phyloP scores from a whole-genome alignment of 2,329 filamentous ascomycete species.

The Alternaria conjuncta region DNA sequence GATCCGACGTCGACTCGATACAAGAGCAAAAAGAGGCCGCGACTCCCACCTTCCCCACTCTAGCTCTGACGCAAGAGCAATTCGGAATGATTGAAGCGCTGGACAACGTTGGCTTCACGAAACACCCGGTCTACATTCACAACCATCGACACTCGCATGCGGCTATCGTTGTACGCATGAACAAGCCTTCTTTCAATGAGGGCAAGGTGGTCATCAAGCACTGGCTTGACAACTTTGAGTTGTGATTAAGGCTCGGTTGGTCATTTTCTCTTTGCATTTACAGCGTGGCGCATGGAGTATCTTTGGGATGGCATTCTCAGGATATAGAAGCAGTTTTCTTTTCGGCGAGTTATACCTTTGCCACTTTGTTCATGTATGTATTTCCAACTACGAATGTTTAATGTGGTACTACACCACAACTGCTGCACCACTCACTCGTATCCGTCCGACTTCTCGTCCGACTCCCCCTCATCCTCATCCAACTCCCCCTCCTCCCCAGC shows the following conservation, averaged over 20 bases:
- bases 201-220: conserved; percentile 79
- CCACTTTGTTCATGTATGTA: not conserved
- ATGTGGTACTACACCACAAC: not conserved
- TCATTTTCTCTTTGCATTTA: conserved; percentile 1
- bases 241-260: conserved; percentile 11
- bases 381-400: not conserved
- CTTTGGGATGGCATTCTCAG: not conserved
- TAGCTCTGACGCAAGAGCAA: conserved; percentile 80
- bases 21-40: conserved; percentile 37
- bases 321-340: not conserved
- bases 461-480: not conserved
- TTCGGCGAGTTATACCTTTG: not conserved
- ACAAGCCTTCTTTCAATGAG: conserved; percentile 73
- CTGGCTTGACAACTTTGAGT: conserved; percentile 77
- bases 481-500: not conserved
- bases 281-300: conserved; percentile 18
- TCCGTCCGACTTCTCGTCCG: too few relatives aligned
- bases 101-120: conserved; percentile 66
- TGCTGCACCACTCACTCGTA: not conserved
- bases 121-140: conserved; percentile 74
- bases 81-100: conserved; percentile 84
- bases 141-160: conserved; percentile 81
- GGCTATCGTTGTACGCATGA: conserved; percentile 81
- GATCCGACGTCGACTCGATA: conserved; percentile 35
- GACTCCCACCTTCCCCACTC: conserved; percentile 65